Evolutionary conservation across 192 early-diverging fungal genomes (phyloP).

Genomic region (Coemansia guatemalensis): DNA sequence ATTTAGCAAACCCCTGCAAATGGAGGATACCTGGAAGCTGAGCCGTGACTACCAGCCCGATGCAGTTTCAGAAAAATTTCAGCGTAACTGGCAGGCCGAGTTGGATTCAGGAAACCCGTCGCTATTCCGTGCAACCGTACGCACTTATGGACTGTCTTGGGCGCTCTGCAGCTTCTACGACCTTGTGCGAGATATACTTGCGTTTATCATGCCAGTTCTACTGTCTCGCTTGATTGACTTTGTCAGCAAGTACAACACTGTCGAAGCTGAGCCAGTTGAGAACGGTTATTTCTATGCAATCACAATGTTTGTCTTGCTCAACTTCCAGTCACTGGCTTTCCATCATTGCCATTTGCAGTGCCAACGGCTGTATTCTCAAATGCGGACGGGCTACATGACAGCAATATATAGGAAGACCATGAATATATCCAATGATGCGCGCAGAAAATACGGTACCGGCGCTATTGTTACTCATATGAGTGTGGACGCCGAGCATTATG

Average conservation of each 20-base stretch:
- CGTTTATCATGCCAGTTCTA: slow-evolving; percentile 83
- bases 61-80: slow-evolving; percentile 68
- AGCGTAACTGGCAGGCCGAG: slow-evolving; percentile 72
- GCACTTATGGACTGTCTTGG: slow-evolving; percentile 70
- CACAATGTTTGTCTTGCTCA: slow-evolving; percentile 80
- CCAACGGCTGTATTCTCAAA: slow-evolving; percentile 74
- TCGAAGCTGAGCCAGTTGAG: slow-evolving; percentile 62
- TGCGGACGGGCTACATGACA: slow-evolving; percentile 75
- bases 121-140: slow-evolving; percentile 61
- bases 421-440: slow-evolving; percentile 73
- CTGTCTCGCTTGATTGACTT: slow-evolving; percentile 72
- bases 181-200: slow-evolving; percentile 71
- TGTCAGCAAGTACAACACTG: slow-evolving; percentile 60
- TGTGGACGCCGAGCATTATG: slow-evolving; percentile 70
- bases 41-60: slow-evolving; percentile 62
- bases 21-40: slow-evolving; percentile 80
- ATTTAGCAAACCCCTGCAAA: slow-evolving; percentile 67
- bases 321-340: slow-evolving; percentile 78
- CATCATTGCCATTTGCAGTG: slow-evolving; percentile 93
- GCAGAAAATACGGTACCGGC: slow-evolving; percentile 81
- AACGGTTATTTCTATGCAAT: slow-evolving; percentile 79
- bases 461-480: slow-evolving; percentile 77
- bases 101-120: slow-evolving; percentile 63
- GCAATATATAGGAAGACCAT: slow-evolving; percentile 90
- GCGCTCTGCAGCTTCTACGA: slow-evolving; percentile 77